phyloP scores from a whole-genome alignment of 1,139 yeast genomes.

The Suhomyces atakaporum region DNA sequence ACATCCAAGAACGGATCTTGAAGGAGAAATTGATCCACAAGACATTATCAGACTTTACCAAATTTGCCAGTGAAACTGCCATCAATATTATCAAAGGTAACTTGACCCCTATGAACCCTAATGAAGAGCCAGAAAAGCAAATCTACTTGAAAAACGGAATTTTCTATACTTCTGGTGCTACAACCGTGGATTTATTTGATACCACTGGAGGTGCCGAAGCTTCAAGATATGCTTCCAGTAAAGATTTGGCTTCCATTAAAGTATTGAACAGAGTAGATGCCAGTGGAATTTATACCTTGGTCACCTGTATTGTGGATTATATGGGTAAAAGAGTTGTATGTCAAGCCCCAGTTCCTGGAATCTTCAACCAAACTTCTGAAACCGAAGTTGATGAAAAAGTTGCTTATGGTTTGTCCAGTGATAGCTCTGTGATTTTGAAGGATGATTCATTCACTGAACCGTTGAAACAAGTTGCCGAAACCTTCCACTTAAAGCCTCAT shows the following conservation, averaged over 20 bases:
- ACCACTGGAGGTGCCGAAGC: slow-evolving; percentile 81
- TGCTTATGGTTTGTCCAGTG: slow-evolving; percentile 74
- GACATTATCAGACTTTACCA: slow-evolving; percentile 75
- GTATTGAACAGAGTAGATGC: slow-evolving; percentile 68
- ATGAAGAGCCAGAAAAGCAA: slow-evolving; percentile 58
- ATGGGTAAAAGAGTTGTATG: slow-evolving; percentile 86
- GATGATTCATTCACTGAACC: slow-evolving; percentile 54
- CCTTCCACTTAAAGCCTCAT: slow-evolving; percentile 78
- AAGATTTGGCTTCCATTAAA: slow-evolving; percentile 76
- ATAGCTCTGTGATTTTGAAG: slow-evolving; percentile 49
- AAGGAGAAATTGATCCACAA: slow-evolving; percentile 77
- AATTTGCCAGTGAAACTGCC: slow-evolving; percentile 79
- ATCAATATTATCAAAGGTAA: slow-evolving; percentile 74
- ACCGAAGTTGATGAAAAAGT: slow-evolving; percentile 48
- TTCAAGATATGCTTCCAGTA: slow-evolving; percentile 76
- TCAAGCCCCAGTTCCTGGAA: slow-evolving; percentile 98
- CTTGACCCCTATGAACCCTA: slow-evolving; percentile 76
- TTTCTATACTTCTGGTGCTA: slow-evolving; percentile 73
- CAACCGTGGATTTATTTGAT: slow-evolving; percentile 64
- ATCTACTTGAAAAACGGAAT: slow-evolving; percentile 81
- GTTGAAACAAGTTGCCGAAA: slow-evolving; percentile 65
- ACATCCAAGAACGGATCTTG: slow-evolving; percentile 66
- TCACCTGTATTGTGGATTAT: slow-evolving; percentile 84
- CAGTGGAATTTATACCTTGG: slow-evolving; percentile 64
- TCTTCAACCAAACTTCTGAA: slow-evolving; percentile 54